Conservation (phyloP, 2,329 filamentous ascomycete genomes). For the Cladosporium sp. region DNA sequence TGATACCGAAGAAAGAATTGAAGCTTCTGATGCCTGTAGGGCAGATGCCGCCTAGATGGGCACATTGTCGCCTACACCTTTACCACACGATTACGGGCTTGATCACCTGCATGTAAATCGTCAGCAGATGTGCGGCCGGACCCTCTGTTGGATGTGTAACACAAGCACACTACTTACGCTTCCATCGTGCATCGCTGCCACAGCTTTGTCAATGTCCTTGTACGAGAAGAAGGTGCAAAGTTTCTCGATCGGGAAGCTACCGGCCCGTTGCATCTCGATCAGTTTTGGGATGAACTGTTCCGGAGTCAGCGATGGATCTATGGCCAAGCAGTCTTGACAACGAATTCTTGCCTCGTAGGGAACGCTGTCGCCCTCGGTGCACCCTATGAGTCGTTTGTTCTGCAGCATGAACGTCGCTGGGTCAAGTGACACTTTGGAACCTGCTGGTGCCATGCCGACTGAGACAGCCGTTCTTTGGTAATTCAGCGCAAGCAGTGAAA, state of each 20-base stretch:
- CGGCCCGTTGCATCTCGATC: not conserved
- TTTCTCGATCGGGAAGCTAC: not conserved
- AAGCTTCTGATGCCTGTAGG: no score
- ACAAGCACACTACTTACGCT: not conserved
- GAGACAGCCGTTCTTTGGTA: not conserved
- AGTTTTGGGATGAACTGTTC: not conserved
- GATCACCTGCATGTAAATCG: not conserved
- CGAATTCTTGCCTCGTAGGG: not conserved
- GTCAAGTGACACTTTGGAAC: not conserved
- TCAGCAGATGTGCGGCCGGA: not conserved
- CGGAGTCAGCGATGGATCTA: not conserved
- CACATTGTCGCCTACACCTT: no score
- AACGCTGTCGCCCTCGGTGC: not conserved
- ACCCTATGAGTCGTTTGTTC: not conserved
- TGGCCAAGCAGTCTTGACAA: not conserved
- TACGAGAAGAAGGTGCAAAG: constrained; percentile 1
- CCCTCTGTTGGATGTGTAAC: not conserved
- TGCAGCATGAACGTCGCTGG: constrained; percentile 2
- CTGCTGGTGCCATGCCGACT: not conserved
- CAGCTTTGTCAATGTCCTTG: not conserved
- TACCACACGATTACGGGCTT: not conserved
- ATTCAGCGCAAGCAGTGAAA: not conserved
- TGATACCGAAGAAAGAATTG: no score
- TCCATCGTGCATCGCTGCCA: not conserved
- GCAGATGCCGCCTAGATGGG: no score